Evolutionary conservation across 208 protist species (phyloP).

Genomic region (Strigomonas culicis): DNA sequence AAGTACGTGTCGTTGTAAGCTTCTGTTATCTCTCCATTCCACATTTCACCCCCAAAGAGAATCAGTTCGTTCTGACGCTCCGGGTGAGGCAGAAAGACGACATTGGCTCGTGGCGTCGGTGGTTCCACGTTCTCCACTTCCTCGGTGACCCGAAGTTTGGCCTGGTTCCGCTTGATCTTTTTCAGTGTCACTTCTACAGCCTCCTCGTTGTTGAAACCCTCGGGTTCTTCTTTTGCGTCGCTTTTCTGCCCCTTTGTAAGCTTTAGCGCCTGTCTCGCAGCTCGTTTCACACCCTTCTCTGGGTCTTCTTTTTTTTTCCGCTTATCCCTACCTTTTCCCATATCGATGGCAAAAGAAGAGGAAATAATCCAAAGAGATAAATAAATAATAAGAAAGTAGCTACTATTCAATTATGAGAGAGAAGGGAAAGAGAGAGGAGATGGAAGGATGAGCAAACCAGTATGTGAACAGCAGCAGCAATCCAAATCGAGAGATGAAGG

Average conservation of each 20-base stretch:
- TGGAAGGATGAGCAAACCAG: background rate
- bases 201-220: conserved; percentile 86
- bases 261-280: conserved; percentile 61
- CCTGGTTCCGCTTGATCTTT: conserved; percentile 71
- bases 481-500: too few relatives aligned
- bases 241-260: conserved; percentile 33
- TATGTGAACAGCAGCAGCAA: too few relatives aligned
- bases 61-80: conserved; percentile 73
- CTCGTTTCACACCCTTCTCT: conserved; percentile 68
- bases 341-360: conserved; percentile 16
- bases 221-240: conserved; percentile 6
- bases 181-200: conserved; percentile 78
- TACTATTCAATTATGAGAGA: background rate
- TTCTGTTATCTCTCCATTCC: conserved; percentile 82
- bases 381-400: background rate
- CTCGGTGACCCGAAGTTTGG: conserved; percentile 52
- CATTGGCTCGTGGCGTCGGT: conserved; percentile 77
- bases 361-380: background rate
- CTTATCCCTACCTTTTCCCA: conserved; percentile 92
- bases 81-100: conserved; percentile 73
- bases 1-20: conserved; percentile 88
- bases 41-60: conserved; percentile 91
- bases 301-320: conserved; percentile 88
- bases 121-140: conserved; percentile 58
- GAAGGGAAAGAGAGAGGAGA: background rate